Conservation (phyloP, 495 filamentous ascomycete genomes). For the Talaromyces wortmannii region DNA sequence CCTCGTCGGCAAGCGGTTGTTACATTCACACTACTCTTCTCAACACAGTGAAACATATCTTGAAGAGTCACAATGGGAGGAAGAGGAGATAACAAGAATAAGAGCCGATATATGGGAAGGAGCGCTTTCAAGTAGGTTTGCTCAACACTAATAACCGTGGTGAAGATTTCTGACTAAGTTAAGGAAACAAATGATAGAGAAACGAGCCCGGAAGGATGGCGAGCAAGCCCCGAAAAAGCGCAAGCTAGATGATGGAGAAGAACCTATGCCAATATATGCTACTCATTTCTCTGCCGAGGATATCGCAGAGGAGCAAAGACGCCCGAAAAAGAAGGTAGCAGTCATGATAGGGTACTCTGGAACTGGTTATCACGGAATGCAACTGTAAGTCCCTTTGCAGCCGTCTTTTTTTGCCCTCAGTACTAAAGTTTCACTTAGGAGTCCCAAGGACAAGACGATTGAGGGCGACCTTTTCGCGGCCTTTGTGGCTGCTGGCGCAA, state of each 20-base stretch:
- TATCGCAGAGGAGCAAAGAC: constrained; percentile 74
- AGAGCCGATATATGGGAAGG: constrained; percentile 61
- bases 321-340: constrained; percentile 92
- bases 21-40: not conserved
- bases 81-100: constrained; percentile 39
- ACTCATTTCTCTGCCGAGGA: constrained; percentile 65
- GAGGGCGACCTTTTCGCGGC: constrained; percentile 95
- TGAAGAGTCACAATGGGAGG: constrained; percentile 5
- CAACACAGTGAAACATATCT: not conserved
- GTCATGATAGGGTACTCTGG: constrained; percentile 93
- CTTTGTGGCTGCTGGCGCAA: constrained; percentile 81
- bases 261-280: constrained; percentile 37
- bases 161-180: constrained; percentile 45
- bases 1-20: not conserved
- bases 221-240: constrained; percentile 53
- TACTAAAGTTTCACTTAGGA: constrained; percentile 39
- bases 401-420: not conserved
- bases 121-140: constrained; percentile 53
- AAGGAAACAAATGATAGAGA: constrained; percentile 57
- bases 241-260: constrained; percentile 42
- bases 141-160: not conserved
- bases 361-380: constrained; percentile 96
- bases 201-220: constrained; percentile 53
- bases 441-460: constrained; percentile 71
- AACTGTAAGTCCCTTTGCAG: constrained; percentile 48